Percentiles rank a stretch among this genome's conserved stretches.
These are phyloP conservation scores for Funneliformis caledonium DNA, from an alignment of 371 early-diverging fungal genomes.

Conservation along the genomic window DNA sequence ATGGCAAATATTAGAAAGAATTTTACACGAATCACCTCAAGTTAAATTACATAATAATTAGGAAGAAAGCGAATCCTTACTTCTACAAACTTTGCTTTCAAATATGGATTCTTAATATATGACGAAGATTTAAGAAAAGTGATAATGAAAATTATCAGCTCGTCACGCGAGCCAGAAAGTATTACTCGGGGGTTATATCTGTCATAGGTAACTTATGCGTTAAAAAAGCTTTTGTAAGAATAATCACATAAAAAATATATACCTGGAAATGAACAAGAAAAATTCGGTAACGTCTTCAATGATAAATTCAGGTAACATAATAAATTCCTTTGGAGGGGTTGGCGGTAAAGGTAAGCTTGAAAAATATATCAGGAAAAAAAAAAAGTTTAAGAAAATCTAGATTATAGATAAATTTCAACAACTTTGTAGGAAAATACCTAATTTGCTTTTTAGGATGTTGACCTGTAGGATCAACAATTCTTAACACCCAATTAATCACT, in stretches of 20 bases:
- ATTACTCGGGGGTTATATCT: slow-evolving; percentile 68
- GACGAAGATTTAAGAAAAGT: slow-evolving; percentile 75
- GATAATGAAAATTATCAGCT: slow-evolving; percentile 79
- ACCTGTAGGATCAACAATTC: slow-evolving; percentile 60
- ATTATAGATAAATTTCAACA: background rate
- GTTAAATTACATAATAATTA: background rate
- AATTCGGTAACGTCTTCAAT: slow-evolving; percentile 87
- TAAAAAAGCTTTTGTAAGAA: background rate
- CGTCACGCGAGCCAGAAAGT: slow-evolving; percentile 63
- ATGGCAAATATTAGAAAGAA: slow-evolving; percentile 16
- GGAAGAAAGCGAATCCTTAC: slow-evolving; percentile 46
- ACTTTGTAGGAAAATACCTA: slow-evolving; percentile 41
- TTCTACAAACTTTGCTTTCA: slow-evolving; percentile 93
- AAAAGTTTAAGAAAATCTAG: slow-evolving; percentile 29
- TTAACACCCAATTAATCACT: slow-evolving; percentile 80
- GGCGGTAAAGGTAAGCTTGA: slow-evolving; percentile 58
- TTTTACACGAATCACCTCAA: background rate
- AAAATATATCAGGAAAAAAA: slow-evolving; percentile 13
- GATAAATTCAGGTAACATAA: slow-evolving; percentile 91
- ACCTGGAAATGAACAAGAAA: slow-evolving; percentile 66
- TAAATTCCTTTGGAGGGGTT: slow-evolving; percentile 62
- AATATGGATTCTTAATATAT: slow-evolving; percentile 91
- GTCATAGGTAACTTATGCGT: slow-evolving; percentile 41
- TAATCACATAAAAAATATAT: slow-evolving; percentile 37
- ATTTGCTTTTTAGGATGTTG: slow-evolving; percentile 61